Evolutionary conservation across 2,329 filamentous ascomycete species (phyloP), one percentile per base, ranked within the genome.

Genomic region (Pseudogymnoascus pannorum): DNA sequence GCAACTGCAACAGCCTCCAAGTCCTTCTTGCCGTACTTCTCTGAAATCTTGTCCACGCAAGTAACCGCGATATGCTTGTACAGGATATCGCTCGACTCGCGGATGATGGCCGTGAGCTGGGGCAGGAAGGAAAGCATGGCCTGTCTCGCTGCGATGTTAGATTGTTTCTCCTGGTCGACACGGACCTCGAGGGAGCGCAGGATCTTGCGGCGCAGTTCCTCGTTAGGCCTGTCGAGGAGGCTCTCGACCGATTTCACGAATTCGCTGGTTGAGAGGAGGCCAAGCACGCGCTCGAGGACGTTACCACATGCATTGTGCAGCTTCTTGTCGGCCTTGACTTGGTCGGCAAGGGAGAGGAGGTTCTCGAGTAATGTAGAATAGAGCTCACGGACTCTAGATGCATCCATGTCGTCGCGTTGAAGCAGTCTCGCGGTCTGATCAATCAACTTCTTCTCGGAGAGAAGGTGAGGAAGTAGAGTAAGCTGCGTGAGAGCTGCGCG

Each of bases 1-100:
- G 92, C 88, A 4, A 83, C 83, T 24, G 88, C 81, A 48, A 96
- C 88, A 48, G 86, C 87, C 66, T 88, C 85, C 1, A 88, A 80
- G 69, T 96, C 90, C 73, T 92, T 95, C 78, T 94, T 95, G 67
- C 94, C 95, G 72, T 96, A 97, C 73, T 93, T 93, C 75, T 97
- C 92, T 2, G 90, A 85, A 65, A 99, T 95, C 73, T 91, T 90
- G 75, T 97, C 92, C 48, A 97, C 87, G 68, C 93, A 97, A 35
- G 87, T 86, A 64, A 99, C 87, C 1, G 92, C 90, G 9, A 90
- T 91, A 68, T 92, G 87, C 75, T 93, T 92, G 72, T 94, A 87
- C 26, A 85, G 80, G 60, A 88, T 82, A 66, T 94, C 87, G 31
- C 82, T 78, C 5, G 89, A 88, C 58, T 88, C 83, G 61, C 87